Percentiles rank a stretch among this genome's conserved stretches.
Evolutionary conservation across 164 flowering plant genomes (phyloP).

Genomic region (Brasenia schreberi): DNA sequence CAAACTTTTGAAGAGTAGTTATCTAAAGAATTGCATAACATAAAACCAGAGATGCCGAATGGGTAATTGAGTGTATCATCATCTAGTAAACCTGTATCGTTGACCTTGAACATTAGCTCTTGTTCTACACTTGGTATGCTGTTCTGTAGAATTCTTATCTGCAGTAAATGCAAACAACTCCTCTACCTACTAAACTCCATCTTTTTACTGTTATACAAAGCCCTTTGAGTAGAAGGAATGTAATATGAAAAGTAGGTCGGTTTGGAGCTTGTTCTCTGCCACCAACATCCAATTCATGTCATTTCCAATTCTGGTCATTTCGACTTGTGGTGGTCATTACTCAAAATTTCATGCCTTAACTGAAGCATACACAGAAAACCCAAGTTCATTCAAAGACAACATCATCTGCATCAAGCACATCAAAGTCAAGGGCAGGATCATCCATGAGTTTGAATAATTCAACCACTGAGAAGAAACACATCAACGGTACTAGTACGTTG

Average conservation of each 20-base stretch:
- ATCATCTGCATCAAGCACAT: slow-evolving; percentile 21
- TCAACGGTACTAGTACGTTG: slow-evolving; percentile 12
- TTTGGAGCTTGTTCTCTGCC: slow-evolving; percentile 37
- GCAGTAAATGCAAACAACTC: too few species aligned
- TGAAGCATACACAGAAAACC: slow-evolving; percentile 39
- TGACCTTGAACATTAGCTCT: slow-evolving; percentile 7
- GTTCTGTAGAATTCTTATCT: too few species aligned
- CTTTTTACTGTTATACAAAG: background rate
- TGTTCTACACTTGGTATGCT: too few species aligned
- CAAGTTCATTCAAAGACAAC: slow-evolving; percentile 22
- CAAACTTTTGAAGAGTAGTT: slow-evolving; percentile 15
- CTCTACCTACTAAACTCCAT: background rate
- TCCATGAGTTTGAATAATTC: slow-evolving; percentile 15
- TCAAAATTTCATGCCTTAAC: slow-evolving; percentile 30
- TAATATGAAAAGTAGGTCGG: slow-evolving; percentile 20
- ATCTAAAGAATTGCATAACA: slow-evolving; percentile 14
- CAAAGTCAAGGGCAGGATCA: slow-evolving; percentile 29
- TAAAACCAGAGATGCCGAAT: slow-evolving; percentile 8
- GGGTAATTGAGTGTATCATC: slow-evolving; percentile 7
- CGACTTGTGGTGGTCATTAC: background rate
- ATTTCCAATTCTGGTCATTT: slow-evolving; percentile 14
- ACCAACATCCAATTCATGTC: slow-evolving; percentile 56
- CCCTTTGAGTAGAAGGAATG: background rate
- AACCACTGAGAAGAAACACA: slow-evolving; percentile 8
- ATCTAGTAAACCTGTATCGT: slow-evolving; percentile 10